Base-by-base conservation (phyloP, 169 alveolate species). In the Cryptosporidium andersoni region DNA sequence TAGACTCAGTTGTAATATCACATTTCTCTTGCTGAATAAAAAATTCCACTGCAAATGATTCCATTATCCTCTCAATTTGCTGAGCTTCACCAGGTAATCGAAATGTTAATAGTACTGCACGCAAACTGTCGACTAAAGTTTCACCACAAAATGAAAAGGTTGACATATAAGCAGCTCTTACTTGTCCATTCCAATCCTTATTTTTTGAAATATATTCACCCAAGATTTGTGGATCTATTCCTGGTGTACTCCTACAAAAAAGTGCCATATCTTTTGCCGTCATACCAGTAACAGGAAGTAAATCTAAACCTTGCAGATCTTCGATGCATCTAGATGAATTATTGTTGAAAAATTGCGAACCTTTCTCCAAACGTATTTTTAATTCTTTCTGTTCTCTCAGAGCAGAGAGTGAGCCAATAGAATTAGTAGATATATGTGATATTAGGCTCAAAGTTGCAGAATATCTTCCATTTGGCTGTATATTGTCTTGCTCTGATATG, bases 11-110 rank as follows among this genome's bases (percentile, higher is more conserved):
- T 4, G 60, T 66, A 1, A 45, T 14, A 1, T 52, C 48, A 53
- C 52, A 37, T 45, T 12, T 45, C 7, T 66, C 91, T 81, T 82
- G 91, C 64, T 88, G 80, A 74, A 65, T 89, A 82, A 91, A 95
- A 80, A 91, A 94, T 60, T 92, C 95, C 53, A 81, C 82, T 42
- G 96, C 90, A 80, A 92, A 95, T 14, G 90, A 91, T 81, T 94
- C 97, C 81, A 95, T 91, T 65, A 95, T 92, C 67, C 98, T 82
- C 74, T 95, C 98, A 49, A 95, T 95, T 74, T 93, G 93, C 64
- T 95, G 98, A 4, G 98, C 92, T 82, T 95, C 98, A 1, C 97
- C 97, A 0, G 98, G 97, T 45, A 95, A 81, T 80, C 94, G 92
- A 89, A 94, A 95, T 14, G 96, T 82, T 14, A 92, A 81, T 63